A percentile compares a stretch with the other conserved stretches of the same genome.
Conservation (phyloP, 495 filamentous ascomycete species). For the Pyrenula aspistea region DNA sequence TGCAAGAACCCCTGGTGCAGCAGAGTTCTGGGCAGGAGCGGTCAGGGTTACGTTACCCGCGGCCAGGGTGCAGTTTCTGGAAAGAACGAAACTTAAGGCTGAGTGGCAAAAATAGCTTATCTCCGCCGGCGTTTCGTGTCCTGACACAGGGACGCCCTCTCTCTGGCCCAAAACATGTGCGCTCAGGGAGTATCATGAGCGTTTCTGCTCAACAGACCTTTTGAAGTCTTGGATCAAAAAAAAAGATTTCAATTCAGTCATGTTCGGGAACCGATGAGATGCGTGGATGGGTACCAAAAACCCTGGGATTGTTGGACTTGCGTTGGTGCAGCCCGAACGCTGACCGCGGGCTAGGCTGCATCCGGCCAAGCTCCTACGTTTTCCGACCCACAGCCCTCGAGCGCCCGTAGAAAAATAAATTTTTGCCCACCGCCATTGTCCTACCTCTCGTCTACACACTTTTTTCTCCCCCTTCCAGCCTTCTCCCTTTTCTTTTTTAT, state of each 20-base stretch:
- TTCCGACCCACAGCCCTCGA: conserved; percentile 14
- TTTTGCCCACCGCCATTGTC: conserved; percentile 3
- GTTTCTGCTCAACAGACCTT: too few species aligned
- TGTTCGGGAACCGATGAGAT: neutral
- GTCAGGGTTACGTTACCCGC: neutral
- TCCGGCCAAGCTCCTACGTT: conserved; percentile 14
- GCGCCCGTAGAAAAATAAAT: conserved; percentile 29
- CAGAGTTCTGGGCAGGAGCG: too few species aligned
- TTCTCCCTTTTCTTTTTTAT: conserved; percentile 12
- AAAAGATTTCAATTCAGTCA: neutral
- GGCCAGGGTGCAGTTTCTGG: neutral
- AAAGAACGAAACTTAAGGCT: too few species aligned
- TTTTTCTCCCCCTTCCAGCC: conserved; percentile 12
- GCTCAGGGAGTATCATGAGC: too few species aligned
- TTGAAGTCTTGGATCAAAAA: neutral
- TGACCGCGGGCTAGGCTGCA: conserved; percentile 5
- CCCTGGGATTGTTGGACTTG: neutral
- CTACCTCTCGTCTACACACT: conserved; percentile 18
- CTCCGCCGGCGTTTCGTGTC: neutral
- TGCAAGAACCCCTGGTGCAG: neutral
- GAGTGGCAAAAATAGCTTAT: neutral
- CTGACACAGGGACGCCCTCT: neutral
- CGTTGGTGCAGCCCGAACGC: neutral
- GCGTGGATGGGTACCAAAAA: too few species aligned
- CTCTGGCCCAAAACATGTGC: neutral